These are phyloP conservation scores for Xylaria sp. DNA, from an alignment of 495 filamentous ascomycete genomes.

Conservation along the genomic window DNA sequence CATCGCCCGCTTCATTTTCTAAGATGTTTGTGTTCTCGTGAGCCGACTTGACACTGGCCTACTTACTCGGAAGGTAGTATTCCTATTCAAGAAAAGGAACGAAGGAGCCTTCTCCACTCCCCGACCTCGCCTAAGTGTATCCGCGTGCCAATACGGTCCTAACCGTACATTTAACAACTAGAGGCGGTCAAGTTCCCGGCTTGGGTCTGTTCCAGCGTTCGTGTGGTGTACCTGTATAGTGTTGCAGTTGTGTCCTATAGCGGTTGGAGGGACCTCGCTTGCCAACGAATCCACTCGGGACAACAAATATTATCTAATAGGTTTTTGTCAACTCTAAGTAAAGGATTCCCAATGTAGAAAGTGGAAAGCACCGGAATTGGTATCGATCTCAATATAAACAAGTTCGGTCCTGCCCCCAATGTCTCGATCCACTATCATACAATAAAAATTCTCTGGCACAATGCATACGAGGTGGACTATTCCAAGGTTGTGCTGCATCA, in stretches of 20 bases:
- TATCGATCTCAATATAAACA: not conserved
- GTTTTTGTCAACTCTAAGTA: not conserved
- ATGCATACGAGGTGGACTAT: not conserved
- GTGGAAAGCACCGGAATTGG: not conserved
- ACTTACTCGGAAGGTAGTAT: no score
- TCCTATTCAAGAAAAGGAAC: no score
- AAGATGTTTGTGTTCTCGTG: no score
- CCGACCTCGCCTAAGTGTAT: not conserved
- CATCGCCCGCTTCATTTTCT: no score
- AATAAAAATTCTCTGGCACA: not conserved
- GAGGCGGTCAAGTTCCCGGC: no score
- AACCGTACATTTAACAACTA: not conserved
- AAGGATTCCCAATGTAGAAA: not conserved
- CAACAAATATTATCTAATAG: not conserved
- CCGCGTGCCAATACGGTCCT: not conserved
- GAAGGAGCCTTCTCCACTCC: no score
- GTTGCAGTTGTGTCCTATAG: not conserved
- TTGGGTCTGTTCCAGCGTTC: not conserved
- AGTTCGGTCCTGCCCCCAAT: not conserved
- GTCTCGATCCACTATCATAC: not conserved
- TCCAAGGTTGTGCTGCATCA: constrained; percentile 16
- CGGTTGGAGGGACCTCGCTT: not conserved
- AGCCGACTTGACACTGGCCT: no score
- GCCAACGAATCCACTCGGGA: not conserved
- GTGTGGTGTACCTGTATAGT: not conserved